Evolutionary conservation across 2,329 filamentous ascomycete species (phyloP).

Genomic region (Mollisiaceae sp.): DNA sequence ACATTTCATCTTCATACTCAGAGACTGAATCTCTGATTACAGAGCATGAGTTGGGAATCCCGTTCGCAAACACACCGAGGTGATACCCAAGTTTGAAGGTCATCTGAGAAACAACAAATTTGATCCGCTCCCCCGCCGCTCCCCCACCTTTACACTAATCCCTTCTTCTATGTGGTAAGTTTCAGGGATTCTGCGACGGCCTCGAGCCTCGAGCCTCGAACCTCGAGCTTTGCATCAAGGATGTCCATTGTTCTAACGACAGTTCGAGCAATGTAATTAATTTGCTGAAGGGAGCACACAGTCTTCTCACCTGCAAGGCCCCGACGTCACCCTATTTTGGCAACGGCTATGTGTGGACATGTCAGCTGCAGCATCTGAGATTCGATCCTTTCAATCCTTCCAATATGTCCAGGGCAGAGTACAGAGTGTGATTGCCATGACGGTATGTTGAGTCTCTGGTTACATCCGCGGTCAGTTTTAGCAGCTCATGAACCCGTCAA

Average conservation of each 20-base stretch:
- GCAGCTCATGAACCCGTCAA: slow-evolving; percentile 17
- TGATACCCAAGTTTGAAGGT: neutral
- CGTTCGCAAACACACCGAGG: neutral
- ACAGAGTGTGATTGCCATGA: neutral
- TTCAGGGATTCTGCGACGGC: slow-evolving; percentile 12
- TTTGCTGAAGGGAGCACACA: slow-evolving; percentile 21
- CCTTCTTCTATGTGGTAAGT: slow-evolving; percentile 19
- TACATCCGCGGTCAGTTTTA: slow-evolving; percentile 2
- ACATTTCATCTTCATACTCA: neutral
- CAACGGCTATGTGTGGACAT: slow-evolving; percentile 32
- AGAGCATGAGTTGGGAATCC: neutral
- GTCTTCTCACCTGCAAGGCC: slow-evolving; percentile 38
- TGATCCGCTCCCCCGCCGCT: slow-evolving; percentile 1
- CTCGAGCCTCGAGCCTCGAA: neutral
- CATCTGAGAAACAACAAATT: neutral
- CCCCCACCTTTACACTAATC: slow-evolving; percentile 3
- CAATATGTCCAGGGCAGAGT: slow-evolving; percentile 6
- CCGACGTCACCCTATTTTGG: slow-evolving; percentile 38
- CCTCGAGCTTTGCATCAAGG: slow-evolving; percentile 4
- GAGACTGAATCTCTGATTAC: neutral
- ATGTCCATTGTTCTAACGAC: slow-evolving; percentile 1
- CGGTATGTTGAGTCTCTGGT: neutral
- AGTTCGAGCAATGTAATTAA: slow-evolving; percentile 13
- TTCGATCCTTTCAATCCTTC: slow-evolving; percentile 6
- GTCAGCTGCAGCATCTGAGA: slow-evolving; percentile 37